Evolutionary conservation across 257 asterid species (phyloP).

Genomic region (Ilex aquifolium): DNA sequence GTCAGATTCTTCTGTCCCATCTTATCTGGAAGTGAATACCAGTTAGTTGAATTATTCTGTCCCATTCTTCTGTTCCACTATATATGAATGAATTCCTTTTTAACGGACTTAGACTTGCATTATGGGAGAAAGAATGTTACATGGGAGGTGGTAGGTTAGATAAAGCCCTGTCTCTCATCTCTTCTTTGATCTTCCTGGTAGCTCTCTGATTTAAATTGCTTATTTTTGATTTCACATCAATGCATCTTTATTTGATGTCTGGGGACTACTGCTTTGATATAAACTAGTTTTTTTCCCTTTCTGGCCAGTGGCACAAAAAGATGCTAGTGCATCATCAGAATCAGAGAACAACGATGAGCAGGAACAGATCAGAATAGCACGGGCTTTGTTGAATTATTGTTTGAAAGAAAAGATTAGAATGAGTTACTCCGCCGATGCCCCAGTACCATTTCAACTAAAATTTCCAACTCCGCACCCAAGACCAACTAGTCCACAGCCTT

Average conservation of each 20-base stretch:
- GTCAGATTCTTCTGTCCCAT: too few relatives aligned
- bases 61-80: too few relatives aligned
- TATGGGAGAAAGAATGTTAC: not conserved
- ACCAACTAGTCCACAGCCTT: constrained; percentile 48
- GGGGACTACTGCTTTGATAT: constrained; percentile 4
- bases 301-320: constrained; percentile 66
- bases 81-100: too few relatives aligned
- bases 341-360: constrained; percentile 68
- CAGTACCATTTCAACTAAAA: constrained; percentile 63
- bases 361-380: constrained; percentile 90
- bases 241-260: not conserved
- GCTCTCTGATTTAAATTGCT: too few relatives aligned
- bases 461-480: constrained; percentile 58
- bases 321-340: constrained; percentile 49
- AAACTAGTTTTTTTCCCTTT: constrained; percentile 14
- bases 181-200: not conserved
- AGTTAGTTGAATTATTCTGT: too few relatives aligned
- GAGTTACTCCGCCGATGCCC: constrained; percentile 15
- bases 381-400: constrained; percentile 77
- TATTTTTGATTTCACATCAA: too few relatives aligned
- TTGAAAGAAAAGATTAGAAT: constrained; percentile 42
- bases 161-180: constrained; percentile 4
- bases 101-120: too few relatives aligned
- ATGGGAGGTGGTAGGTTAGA: constrained; percentile 8
- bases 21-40: too few relatives aligned